These are phyloP conservation scores for Paraphysoderma sedebokerense DNA, from an alignment of 371 early-diverging fungal species.

Conservation along the genomic window DNA sequence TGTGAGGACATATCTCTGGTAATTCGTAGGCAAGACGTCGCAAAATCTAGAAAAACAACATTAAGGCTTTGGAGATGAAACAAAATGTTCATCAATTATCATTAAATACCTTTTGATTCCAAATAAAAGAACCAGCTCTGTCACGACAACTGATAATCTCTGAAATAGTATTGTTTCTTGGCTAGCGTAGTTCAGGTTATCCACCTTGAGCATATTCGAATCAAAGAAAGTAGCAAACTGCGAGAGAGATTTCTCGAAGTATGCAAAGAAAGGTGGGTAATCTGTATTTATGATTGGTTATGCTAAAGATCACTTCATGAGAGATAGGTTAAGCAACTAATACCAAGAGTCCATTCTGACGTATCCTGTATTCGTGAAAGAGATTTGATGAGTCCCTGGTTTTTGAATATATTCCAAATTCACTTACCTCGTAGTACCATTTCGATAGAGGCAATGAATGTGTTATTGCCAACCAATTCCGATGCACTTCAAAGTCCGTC, in stretches of 20 bases:
- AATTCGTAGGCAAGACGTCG: too few relatives aligned
- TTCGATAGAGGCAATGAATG: constrained; percentile 50
- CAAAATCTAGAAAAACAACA: too few relatives aligned
- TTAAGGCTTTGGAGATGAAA: neutral
- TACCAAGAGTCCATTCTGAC: constrained; percentile 89
- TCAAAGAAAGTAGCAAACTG: constrained; percentile 41
- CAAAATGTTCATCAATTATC: neutral
- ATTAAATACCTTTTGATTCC: constrained; percentile 39
- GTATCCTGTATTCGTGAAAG: constrained; percentile 28
- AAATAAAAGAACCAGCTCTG: constrained; percentile 57
- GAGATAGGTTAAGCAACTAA: neutral
- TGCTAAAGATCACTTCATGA: neutral
- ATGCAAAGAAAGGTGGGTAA: constrained; percentile 95
- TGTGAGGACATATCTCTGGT: constrained; percentile 26
- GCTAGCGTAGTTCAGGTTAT: constrained; percentile 46
- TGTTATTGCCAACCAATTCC: constrained; percentile 96
- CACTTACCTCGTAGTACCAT: constrained; percentile 80
- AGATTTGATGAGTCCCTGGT: neutral
- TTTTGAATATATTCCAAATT: neutral
- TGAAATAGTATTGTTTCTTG: constrained; percentile 61
- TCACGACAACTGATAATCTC: constrained; percentile 57
- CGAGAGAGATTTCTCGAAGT: constrained; percentile 72
- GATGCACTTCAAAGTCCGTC: constrained; percentile 96
- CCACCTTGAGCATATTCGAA: constrained; percentile 52
- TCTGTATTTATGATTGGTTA: constrained; percentile 40